phyloP scores from a whole-genome alignment of 148 eudicot species.

The Fagopyrum homotropicum region DNA sequence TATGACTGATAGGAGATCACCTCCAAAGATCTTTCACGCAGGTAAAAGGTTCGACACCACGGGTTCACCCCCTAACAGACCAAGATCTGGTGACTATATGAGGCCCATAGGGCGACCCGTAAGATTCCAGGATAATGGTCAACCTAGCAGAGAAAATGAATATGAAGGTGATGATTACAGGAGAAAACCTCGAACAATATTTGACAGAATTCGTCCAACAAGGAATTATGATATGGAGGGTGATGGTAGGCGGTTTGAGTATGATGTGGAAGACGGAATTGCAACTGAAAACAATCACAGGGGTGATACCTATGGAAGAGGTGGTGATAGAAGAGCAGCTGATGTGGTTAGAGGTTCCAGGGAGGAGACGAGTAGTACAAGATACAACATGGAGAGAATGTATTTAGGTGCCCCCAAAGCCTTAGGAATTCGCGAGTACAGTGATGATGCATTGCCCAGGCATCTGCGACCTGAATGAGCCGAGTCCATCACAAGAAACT shows the following conservation, averaged over 20 bases:
- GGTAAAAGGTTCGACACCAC: constrained; percentile 32
- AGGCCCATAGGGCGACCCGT: constrained; percentile 29
- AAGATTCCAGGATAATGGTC: constrained; percentile 28
- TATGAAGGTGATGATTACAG: constrained; percentile 28
- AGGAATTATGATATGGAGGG: constrained; percentile 32
- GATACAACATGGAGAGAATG: constrained; percentile 26
- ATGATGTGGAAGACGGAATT: constrained; percentile 27
- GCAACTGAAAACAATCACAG: constrained; percentile 21
- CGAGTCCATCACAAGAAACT: neutral
- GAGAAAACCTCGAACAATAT: constrained; percentile 33
- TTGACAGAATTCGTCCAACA: constrained; percentile 32
- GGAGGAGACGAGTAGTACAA: constrained; percentile 28
- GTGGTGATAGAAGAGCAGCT: constrained; percentile 26
- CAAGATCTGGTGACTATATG: constrained; percentile 27
- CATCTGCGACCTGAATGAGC: constrained; percentile 14
- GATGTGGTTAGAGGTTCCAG: constrained; percentile 24
- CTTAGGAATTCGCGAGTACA: constrained; percentile 22
- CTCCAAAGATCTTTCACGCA: constrained; percentile 31
- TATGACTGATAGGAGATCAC: constrained; percentile 40
- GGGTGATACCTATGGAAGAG: neutral
- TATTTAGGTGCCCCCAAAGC: constrained; percentile 21
- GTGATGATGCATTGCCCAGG: constrained; percentile 22
- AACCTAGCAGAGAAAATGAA: constrained; percentile 30
- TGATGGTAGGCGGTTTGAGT: constrained; percentile 32
- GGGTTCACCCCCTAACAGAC: constrained; percentile 28